Base-by-base conservation (phyloP, 1,284 basidiomycete species). In the Phellinidium pouzarii region DNA sequence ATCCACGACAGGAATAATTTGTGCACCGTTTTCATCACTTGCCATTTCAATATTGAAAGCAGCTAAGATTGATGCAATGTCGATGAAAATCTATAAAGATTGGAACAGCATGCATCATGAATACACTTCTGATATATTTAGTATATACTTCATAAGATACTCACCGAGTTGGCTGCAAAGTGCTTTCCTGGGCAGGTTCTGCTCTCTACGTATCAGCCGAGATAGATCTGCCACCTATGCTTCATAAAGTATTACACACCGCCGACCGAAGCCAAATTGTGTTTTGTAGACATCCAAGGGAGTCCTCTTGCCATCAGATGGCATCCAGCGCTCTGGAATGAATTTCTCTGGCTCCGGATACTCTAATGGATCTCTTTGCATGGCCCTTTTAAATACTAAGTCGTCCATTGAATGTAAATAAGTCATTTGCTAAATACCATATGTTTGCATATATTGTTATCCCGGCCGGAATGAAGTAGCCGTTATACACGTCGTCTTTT, bases 171-270 rank as follows among this genome's bases (percentile, higher is more conserved):
- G 17, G 52, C 43, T 4, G 57, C 59, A 4, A 60, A 41, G 31
- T 54, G 38, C 23, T 44, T 44, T 27, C 61, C 61, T 8, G 59
- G 55, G 36, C 61, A 62, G 26, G 57, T 40, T 7, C 60, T 59
- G 14, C 14, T 34, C 14, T 8, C 2, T 14, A 11, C 31, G 11
- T n/a, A n/a, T n/a, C n/a, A n/a, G n/a, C n/a, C n/a, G n/a, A n/a
- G n/a, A n/a, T n/a, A n/a, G n/a, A 34, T 14, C 14, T 3, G 31
- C 14, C 7, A 8, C 11, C 31, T 34, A 34, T 8, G 14, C 14
- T 14, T 3, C 31, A 11, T 34, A 8, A 8, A 34, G 11, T 3
- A 3, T 7, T 7, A 44, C 41, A 8, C 26, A 50, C 49, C 40
- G 23, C 12, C 40, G 4, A 17, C 49, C 49, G 27, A 50, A 50